Evolutionary conservation across 1,284 basidiomycete genomes (phyloP), one percentile per base, ranked within the genome.

Genomic region (Inonotus obliquus): DNA sequence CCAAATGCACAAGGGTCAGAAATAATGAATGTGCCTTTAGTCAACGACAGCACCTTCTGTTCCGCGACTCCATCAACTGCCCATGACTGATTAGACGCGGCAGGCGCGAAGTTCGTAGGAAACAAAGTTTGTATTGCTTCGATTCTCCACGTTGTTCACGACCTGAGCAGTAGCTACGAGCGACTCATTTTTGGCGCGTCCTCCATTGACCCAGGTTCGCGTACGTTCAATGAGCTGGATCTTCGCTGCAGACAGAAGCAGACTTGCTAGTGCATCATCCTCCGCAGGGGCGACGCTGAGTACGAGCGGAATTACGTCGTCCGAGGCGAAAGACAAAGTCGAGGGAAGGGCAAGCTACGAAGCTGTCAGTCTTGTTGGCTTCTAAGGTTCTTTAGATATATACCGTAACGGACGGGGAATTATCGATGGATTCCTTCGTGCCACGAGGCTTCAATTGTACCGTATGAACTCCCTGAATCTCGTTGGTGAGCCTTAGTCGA

Each of bases 141-240:
- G 64, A 13, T 61, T 64, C 23, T 70, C 70, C 52, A 69, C 70
- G 25, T 64, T 67, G 17, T 67, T 65, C 27, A 65, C 62, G 3
- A 70, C 55, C 14, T 64, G 63, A 11, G 67, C 75, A 19, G 66
- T 67, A 19, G 67, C 62, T 25, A 74, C 48, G 9, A 67, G 44
- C 14, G 65, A 59, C 54, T 74, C 71, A 41, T 68, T 66, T 3
- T 70, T 32, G 32, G 32, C 4, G 13, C 63, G 59, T n/a, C 68
- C 68, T n/a, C 63, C 39, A 47, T 69, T 68, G 32, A 71, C 47
- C 68, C 70, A 73, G 5, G 77, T 62, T 54, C 69, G 67, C 52
- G 70, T 69, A 39, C 74, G 71, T 65, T 74, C 77, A n/a, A 79
- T 59, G 10, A 81, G 71, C n/a, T 73, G 71, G 13, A 80, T 68